phyloP scores from a whole-genome alignment of 2,329 filamentous ascomycete species.

The Penicillium sp. region DNA sequence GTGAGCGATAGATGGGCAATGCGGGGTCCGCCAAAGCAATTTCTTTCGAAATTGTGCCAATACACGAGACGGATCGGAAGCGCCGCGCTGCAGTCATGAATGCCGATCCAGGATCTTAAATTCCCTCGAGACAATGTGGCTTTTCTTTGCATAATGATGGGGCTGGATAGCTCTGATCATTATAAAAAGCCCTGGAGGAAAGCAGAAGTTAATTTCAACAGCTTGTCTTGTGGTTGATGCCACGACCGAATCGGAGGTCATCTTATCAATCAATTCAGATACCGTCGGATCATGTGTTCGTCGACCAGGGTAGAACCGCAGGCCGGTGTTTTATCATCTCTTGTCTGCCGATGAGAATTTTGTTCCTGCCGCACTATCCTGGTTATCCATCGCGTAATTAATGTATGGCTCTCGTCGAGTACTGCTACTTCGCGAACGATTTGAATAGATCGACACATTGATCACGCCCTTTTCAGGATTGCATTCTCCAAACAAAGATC shows the following conservation, averaged over 20 bases:
- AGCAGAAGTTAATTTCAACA: not conserved
- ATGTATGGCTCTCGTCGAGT: no score
- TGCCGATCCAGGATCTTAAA: slow-evolving; percentile 14
- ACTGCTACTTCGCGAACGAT: no score
- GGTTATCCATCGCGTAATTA: not conserved
- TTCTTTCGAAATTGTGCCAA: slow-evolving; percentile 4
- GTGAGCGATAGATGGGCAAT: not conserved
- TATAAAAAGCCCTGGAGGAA: not conserved
- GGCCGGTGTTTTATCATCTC: not conserved
- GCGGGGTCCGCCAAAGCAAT: not conserved
- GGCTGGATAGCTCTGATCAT: not conserved
- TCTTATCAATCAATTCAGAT: slow-evolving; percentile 18
- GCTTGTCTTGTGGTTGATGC: not conserved
- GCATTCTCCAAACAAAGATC: no score
- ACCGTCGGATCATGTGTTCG: slow-evolving; percentile 5
- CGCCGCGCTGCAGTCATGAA: slow-evolving; percentile 8
- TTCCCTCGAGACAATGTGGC: slow-evolving; percentile 15
- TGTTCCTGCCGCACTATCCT: no score
- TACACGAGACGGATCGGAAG: not conserved
- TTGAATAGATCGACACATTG: no score
- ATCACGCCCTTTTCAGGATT: no score
- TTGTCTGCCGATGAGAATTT: not conserved
- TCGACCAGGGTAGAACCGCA: not conserved
- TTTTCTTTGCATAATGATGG: slow-evolving; percentile 5
- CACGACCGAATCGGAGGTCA: not conserved